phyloP scores from a whole-genome alignment of 306 rosid genomes.

The Glycine latifolia region DNA sequence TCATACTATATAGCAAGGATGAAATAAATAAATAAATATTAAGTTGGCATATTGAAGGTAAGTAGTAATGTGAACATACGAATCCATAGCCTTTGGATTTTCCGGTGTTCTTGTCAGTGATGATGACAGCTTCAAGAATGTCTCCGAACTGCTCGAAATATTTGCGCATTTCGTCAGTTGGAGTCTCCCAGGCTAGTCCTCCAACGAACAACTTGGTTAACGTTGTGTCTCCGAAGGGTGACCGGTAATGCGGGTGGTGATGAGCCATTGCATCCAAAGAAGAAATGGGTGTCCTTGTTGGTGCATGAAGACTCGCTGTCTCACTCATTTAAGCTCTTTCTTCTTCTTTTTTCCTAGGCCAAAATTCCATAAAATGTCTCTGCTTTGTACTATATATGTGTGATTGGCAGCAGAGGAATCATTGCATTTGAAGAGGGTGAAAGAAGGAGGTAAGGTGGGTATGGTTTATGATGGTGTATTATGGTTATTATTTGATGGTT shows the following conservation, averaged over 20 bases:
- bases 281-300: neutral
- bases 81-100: conserved; percentile 97
- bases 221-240: conserved; percentile 94
- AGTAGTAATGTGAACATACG: conserved; percentile 53
- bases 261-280: conserved; percentile 65
- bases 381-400: conserved; percentile 24
- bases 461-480: conserved; percentile 38
- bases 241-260: conserved; percentile 72
- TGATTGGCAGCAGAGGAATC: conserved; percentile 39
- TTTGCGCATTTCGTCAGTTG: conserved; percentile 80
- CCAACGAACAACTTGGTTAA: conserved; percentile 94
- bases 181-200: conserved; percentile 99
- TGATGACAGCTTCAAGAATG: conserved; percentile 94
- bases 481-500: conserved; percentile 45
- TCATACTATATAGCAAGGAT: neutral
- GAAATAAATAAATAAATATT: neutral
- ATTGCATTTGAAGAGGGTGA: conserved; percentile 44
- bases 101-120: conserved; percentile 79
- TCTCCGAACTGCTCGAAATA: conserved; percentile 95
- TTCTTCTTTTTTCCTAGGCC: too few species aligned
- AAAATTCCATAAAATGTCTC: neutral
- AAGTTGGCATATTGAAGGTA: too few species aligned
- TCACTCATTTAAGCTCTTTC: conserved; percentile 18
- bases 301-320: conserved; percentile 38
- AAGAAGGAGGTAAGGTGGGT: conserved; percentile 32